phyloP scores from a whole-genome alignment of 257 asterid genomes.

The Lycium ferocissimum region DNA sequence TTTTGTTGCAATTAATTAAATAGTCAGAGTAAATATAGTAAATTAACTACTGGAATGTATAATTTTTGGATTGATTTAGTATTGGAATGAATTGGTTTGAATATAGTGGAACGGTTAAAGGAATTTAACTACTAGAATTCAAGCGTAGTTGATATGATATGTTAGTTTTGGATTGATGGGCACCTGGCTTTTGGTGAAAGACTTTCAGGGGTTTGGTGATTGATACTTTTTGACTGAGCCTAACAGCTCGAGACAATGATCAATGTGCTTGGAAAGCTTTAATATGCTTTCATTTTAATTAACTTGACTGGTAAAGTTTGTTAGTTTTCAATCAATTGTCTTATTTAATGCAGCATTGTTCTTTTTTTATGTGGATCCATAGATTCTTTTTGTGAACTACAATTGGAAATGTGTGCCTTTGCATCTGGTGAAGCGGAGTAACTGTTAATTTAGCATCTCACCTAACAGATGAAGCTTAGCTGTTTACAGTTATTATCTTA shows the following conservation, averaged over 20 bases:
- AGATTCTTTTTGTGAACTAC: not conserved
- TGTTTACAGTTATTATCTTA: not conserved
- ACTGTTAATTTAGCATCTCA: not conserved
- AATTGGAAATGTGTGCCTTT: not conserved
- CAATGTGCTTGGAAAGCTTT: not conserved
- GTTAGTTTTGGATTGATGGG: not conserved
- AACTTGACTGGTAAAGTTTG: not conserved
- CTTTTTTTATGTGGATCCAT: not conserved
- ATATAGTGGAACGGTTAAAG: not conserved
- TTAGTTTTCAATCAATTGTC: not conserved
- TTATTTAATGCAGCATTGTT: not conserved
- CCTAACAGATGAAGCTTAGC: not conserved
- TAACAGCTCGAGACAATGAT: not conserved
- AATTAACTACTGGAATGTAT: not conserved
- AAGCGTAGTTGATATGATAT: not conserved
- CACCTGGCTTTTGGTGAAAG: not conserved
- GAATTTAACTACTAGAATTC: not conserved
- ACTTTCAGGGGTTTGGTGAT: too few species aligned
- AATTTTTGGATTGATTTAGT: not conserved
- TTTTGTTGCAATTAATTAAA: not conserved
- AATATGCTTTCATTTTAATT: not conserved
- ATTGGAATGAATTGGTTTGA: not conserved
- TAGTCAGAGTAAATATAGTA: not conserved
- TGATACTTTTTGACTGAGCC: too few species aligned
- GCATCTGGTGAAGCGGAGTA: not conserved